phyloP scores from a whole-genome alignment of 768 basidiomycete species.

The Multifurca ochricompacta region DNA sequence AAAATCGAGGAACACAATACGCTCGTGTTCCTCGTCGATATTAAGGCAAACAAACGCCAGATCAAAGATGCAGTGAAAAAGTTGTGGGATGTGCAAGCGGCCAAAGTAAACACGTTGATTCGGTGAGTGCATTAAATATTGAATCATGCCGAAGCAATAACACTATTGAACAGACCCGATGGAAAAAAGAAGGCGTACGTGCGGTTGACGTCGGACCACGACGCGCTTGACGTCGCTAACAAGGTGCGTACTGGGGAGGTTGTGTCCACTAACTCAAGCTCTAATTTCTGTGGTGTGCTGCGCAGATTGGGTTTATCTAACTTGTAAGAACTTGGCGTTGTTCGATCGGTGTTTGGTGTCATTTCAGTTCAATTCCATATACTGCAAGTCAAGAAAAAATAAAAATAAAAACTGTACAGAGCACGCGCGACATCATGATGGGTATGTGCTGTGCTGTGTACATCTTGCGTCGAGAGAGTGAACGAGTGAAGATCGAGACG shows the following conservation, averaged over 20 bases:
- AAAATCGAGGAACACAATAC: constrained; percentile 99
- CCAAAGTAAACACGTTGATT: constrained; percentile 97
- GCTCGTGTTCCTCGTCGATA: constrained; percentile 93
- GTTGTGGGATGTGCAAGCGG: constrained; percentile 93
- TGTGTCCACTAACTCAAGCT: neutral
- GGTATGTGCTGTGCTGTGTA: no score
- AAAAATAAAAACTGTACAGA: no score
- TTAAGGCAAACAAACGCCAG: constrained; percentile 95
- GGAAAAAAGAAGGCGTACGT: constrained; percentile 99
- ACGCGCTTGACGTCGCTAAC: constrained; percentile 95
- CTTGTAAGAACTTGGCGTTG: neutral
- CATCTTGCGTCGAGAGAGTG: no score
- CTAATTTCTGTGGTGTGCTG: neutral
- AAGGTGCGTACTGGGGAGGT: constrained; percentile 47
- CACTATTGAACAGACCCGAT: constrained; percentile 60
- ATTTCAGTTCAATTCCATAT: no score
- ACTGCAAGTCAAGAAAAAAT: no score
- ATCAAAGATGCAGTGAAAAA: constrained; percentile 99
- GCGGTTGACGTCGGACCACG: constrained; percentile 89
- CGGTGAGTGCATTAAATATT: constrained; percentile 46
- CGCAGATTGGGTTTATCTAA: constrained; percentile 91
- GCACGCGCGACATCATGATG: no score
- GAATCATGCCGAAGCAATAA: neutral
- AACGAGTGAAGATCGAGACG: no score
- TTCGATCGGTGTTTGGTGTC: neutral